These are phyloP conservation scores for Scleroderma citrinum DNA, from an alignment of 768 basidiomycete genomes.

Conservation along the genomic window DNA sequence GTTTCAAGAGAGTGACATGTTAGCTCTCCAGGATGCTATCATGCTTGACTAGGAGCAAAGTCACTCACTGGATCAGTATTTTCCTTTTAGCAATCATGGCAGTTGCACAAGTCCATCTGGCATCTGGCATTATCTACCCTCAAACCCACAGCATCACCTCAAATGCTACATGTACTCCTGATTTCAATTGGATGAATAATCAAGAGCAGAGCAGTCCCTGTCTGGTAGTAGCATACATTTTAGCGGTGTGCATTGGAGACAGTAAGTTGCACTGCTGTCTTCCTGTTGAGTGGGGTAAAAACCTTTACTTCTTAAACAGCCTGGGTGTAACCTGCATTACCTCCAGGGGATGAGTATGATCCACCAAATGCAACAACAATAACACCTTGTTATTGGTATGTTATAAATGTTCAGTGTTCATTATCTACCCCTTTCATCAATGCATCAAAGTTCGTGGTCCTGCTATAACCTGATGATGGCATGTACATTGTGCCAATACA, in stretches of 20 bases:
- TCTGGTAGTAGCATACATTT: constrained; percentile 25
- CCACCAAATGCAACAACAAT: constrained; percentile 17
- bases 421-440: neutral
- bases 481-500: constrained; percentile 46
- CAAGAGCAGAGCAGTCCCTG: constrained; percentile 13
- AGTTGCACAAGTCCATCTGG: neutral
- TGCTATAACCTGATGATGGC: constrained; percentile 51
- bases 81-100: no score
- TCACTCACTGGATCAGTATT: no score
- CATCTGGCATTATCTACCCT: no score
- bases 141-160: constrained; percentile 6
- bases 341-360: constrained; percentile 13
- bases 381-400: constrained; percentile 28
- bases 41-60: no score
- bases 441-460: constrained; percentile 42
- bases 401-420: neutral
- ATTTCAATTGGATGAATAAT: constrained; percentile 24
- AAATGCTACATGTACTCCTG: constrained; percentile 12
- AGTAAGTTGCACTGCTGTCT: constrained; percentile 9
- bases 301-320: constrained; percentile 6
- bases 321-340: constrained; percentile 22
- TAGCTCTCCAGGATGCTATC: no score
- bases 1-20: no score
- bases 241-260: constrained; percentile 23
- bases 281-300: neutral